Evolutionary conservation across 2,329 filamentous ascomycete genomes (phyloP), one percentile per base, ranked within the genome.

Genomic region (Colletotrichum tabaci): DNA sequence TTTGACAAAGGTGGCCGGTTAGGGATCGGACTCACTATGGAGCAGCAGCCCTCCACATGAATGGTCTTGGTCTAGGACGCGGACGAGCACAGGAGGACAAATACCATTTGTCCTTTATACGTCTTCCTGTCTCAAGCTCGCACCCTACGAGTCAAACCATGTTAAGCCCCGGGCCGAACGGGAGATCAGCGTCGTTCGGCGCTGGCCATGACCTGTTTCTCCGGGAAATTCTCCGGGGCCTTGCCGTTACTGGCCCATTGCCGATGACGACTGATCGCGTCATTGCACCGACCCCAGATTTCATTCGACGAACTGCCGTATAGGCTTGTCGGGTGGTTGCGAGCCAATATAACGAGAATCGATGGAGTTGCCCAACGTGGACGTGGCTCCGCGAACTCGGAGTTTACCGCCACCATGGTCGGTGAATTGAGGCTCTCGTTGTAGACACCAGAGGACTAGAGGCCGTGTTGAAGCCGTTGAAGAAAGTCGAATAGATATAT

Each of bases 231-330:
- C 61, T 74, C 72, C 72, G 69, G 56, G 49, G 13, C 65, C 61
- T 66, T 66, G 3, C 69, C 66, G 8, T 56, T 61, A 73, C n/a
- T 30, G 60, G 61, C 10, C 26, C 23, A 57, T 21, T 23, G 55
- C 72, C 65, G 69, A 74, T 74, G 69, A 64, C 66, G 68, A 74
- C 61, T 66, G 26, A 63, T 74, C 38, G 66, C 72, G 69, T 50
- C 42, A 72, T 73, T 38, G 38, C 26, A 26, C 13, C 38, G 35
- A 63, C 55, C 62, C 58, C 65, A 21, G 65, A 67, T 64, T 63
- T 58, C 42, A 49, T 72, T 64, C 40, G 50, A 58, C 7, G 9
- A 60, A 68, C 21, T 58, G 38, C 40, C 47, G 35, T 23, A 8
- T 53, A 21, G 15, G 52, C 40, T 53, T 16, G 40, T 21, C 16